phyloP scores from a whole-genome alignment of 176 grass and related monocot species.

The Oryza meridionalis region DNA sequence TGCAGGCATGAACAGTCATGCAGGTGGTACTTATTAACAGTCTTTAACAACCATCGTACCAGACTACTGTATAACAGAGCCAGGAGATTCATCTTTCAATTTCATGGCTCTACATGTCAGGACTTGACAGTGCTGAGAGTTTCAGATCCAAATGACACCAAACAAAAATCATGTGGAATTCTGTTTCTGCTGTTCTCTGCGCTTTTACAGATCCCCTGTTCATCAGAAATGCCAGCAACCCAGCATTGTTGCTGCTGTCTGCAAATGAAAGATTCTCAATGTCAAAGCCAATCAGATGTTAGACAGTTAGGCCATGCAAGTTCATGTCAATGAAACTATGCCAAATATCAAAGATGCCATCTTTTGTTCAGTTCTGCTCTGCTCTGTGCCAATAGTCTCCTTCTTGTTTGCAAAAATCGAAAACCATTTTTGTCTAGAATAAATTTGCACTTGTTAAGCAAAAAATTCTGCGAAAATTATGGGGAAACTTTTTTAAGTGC shows the following conservation, averaged over 20 bases:
- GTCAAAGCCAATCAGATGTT: background rate
- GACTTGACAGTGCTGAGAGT: background rate
- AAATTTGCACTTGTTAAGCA: too few relatives aligned
- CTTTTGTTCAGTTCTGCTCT: too few relatives aligned
- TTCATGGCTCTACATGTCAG: slow-evolving; percentile 8
- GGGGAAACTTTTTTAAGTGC: background rate
- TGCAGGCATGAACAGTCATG: slow-evolving; percentile 14
- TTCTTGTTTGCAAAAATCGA: too few relatives aligned
- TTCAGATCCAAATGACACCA: slow-evolving; percentile 19
- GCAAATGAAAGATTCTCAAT: slow-evolving; percentile 13
- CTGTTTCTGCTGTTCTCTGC: background rate
- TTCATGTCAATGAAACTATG: background rate
- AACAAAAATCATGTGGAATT: slow-evolving; percentile 14
- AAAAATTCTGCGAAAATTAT: background rate
- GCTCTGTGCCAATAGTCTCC: too few relatives aligned
- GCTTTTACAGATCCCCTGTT: background rate
- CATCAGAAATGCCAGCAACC: slow-evolving; percentile 19
- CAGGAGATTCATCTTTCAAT: slow-evolving; percentile 19
- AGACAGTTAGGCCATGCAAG: background rate
- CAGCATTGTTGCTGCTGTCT: background rate
- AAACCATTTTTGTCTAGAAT: too few relatives aligned
- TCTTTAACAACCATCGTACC: background rate
- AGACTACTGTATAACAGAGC: background rate
- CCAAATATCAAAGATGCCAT: background rate
- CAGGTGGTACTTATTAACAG: background rate